Percentiles rank a stretch among this genome's conserved stretches.
These are phyloP conservation scores for Borealophlyctis nickersoniae DNA, from an alignment of 192 early-diverging fungal species.

Conservation along the genomic window DNA sequence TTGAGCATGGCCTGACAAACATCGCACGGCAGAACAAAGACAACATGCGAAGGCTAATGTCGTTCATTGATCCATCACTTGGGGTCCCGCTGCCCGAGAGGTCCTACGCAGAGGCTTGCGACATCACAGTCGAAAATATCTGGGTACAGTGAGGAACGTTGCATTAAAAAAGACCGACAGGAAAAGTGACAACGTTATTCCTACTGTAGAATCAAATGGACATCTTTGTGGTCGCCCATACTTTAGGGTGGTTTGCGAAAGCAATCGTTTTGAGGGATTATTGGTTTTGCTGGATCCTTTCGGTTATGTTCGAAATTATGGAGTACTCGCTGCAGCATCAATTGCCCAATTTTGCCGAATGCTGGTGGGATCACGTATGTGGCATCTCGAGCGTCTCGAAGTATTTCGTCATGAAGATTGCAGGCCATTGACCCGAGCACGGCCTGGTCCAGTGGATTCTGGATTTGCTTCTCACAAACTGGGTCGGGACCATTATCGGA, in stretches of 20 bases:
- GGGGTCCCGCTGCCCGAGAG: constrained; percentile 85
- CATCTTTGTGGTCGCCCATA: constrained; percentile 90
- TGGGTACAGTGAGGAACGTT: constrained; percentile 57
- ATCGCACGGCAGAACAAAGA: constrained; percentile 67
- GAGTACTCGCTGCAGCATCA: constrained; percentile 95
- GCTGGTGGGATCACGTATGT: constrained; percentile 97
- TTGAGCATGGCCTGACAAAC: not conserved
- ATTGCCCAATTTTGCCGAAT: constrained; percentile 96
- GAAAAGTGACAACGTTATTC: too few relatives aligned
- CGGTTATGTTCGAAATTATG: constrained; percentile 90
- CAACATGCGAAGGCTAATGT: constrained; percentile 76
- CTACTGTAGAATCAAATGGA: constrained; percentile 72
- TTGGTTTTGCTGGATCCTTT: constrained; percentile 95
- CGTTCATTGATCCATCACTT: constrained; percentile 73
- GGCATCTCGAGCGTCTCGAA: not conserved
- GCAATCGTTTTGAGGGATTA: constrained; percentile 89
- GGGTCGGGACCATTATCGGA: constrained; percentile 88
- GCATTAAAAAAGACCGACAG: too few relatives aligned
- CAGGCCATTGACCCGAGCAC: not conserved
- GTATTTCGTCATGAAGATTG: not conserved
- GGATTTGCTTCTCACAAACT: constrained; percentile 90
- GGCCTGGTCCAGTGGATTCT: constrained; percentile 72
- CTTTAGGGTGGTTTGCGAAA: constrained; percentile 92
- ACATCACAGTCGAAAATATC: constrained; percentile 70
- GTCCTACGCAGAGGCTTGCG: constrained; percentile 88